Percentiles rank a stretch among this genome's conserved stretches.
Evolutionary conservation across 495 filamentous ascomycete genomes (phyloP).

Genomic region (Aspergillus leporis): DNA sequence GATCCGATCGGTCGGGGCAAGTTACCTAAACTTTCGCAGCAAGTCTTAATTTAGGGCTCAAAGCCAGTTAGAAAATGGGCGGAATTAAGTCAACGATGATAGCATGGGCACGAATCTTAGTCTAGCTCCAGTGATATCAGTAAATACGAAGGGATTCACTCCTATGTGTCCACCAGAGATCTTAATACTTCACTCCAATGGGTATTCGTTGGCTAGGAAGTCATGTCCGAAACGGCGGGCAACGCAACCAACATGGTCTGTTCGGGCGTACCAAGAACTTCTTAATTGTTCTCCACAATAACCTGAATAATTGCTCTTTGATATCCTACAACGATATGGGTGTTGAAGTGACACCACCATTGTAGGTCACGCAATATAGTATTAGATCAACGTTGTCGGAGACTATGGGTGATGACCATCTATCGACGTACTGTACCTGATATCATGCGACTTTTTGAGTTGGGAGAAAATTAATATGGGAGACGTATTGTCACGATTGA

Average conservation of each 20-base stretch:
- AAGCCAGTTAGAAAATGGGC: background rate
- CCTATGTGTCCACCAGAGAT: too few relatives aligned
- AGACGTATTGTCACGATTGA: background rate
- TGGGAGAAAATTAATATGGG: background rate
- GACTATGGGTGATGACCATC: background rate
- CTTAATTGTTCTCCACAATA: background rate
- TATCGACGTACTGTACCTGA: background rate
- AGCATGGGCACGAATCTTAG: too few relatives aligned
- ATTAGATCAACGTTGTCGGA: background rate
- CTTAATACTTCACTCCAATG: background rate
- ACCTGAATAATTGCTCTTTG: background rate
- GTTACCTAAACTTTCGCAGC: conserved; percentile 13
- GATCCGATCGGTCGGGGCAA: conserved; percentile 24
- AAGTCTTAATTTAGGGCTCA: conserved; percentile 1
- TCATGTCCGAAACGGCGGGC: conserved; percentile 10
- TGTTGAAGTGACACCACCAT: background rate
- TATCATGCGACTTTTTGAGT: background rate
- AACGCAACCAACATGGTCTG: background rate
- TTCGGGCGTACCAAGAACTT: background rate
- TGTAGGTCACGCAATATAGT: background rate
- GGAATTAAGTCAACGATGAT: background rate
- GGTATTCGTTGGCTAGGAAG: conserved; percentile 11
- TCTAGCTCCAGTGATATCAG: too few relatives aligned
- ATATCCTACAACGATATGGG: background rate
- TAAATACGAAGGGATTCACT: too few relatives aligned